Conservation (phyloP, 805 yeast species). For the Candida glaebosa region DNA sequence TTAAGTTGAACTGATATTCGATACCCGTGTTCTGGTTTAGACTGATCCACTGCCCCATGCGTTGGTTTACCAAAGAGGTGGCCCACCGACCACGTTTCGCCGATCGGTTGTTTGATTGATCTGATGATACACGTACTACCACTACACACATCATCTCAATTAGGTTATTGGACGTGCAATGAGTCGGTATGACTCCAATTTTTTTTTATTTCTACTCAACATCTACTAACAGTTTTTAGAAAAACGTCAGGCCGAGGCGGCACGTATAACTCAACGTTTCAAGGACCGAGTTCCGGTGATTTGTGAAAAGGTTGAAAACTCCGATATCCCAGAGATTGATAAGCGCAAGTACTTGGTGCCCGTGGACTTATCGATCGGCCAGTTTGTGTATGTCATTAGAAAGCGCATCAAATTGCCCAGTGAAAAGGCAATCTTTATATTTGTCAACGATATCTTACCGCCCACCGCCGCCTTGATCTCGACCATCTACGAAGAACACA, state of each 20-base stretch:
- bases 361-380: constrained; percentile 93
- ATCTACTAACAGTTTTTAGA: constrained; percentile 40
- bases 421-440: constrained; percentile 96
- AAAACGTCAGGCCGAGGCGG: constrained; percentile 92
- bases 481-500: constrained; percentile 91
- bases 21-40: no score
- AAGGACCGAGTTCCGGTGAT: constrained; percentile 93
- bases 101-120: constrained; percentile 1
- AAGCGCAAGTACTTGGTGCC: constrained; percentile 97
- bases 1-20: no score
- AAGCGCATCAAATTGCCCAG: constrained; percentile 94
- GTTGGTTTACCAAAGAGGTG: no score
- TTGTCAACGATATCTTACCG: constrained; percentile 94
- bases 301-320: constrained; percentile 95
- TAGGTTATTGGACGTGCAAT: no score
- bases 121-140: no score
- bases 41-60: no score
- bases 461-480: constrained; percentile 98
- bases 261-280: constrained; percentile 84
- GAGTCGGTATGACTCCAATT: no score
- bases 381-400: constrained; percentile 95
- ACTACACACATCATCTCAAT: no score
- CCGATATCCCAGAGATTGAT: constrained; percentile 94
- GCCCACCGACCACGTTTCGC: no score
- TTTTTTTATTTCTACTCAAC: no score